Conservation (phyloP, 208 protist species). For the Porcisia hertigi region DNA sequence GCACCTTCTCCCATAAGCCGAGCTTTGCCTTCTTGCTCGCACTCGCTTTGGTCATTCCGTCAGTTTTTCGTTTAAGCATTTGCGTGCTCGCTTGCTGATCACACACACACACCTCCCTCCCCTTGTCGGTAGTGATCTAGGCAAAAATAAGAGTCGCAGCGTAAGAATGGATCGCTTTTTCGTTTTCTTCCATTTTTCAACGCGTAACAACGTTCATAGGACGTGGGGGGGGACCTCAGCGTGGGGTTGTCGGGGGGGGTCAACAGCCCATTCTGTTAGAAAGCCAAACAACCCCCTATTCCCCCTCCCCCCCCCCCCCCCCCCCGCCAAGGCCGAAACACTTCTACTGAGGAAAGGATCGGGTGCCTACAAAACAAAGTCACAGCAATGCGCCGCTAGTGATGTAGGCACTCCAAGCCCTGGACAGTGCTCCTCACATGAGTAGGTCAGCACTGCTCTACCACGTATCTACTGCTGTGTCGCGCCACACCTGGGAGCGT, state of each 20-base stretch:
- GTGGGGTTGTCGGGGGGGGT: background rate
- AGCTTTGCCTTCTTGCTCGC: constrained; percentile 3
- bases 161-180: background rate
- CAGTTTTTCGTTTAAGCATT: constrained; percentile 9
- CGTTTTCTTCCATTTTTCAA: background rate
- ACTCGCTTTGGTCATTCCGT: background rate
- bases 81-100: constrained; percentile 2
- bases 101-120: background rate
- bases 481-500: too few relatives aligned
- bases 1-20: background rate
- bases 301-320: too few relatives aligned
- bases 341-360: background rate
- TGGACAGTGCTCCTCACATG: background rate
- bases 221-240: background rate
- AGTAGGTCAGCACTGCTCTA: background rate
- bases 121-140: background rate
- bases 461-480: too few relatives aligned
- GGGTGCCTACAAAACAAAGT: background rate
- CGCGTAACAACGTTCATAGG: background rate
- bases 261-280: background rate
- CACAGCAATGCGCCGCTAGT: background rate
- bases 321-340: background rate
- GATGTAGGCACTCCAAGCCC: background rate
- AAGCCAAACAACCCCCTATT: background rate
- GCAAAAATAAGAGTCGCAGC: background rate